Percentiles rank a stretch among this genome's conserved stretches.
Evolutionary conservation across 2,329 filamentous ascomycete genomes (phyloP).

Genomic region (Xylariaceae sp.): DNA sequence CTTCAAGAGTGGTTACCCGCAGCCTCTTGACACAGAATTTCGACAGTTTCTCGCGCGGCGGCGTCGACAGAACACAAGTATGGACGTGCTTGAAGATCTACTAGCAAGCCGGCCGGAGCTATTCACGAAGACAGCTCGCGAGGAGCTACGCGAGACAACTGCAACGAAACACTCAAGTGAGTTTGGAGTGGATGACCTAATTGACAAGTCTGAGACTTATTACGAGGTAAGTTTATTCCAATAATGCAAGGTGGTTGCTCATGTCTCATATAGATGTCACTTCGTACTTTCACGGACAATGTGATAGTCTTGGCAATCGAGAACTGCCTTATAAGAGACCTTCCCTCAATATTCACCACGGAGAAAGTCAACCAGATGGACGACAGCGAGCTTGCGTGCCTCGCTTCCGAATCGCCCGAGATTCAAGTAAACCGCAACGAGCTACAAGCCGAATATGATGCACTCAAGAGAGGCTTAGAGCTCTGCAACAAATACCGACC

Average conservation of each 20-base stretch:
- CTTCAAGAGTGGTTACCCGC: conserved; percentile 39
- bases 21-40: conserved; percentile 41
- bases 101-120: conserved; percentile 27
- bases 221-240: conserved; percentile 42
- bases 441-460: conserved; percentile 20
- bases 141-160: conserved; percentile 10
- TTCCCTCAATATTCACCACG: conserved; percentile 39
- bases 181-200: conserved; percentile 43
- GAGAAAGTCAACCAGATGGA: conserved; percentile 37
- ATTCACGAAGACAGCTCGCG: conserved; percentile 28
- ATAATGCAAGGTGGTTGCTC: not conserved
- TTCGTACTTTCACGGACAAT: conserved; percentile 41
- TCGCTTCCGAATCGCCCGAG: conserved; percentile 34
- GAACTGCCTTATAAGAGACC: conserved; percentile 40
- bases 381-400: conserved; percentile 25
- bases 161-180: conserved; percentile 19
- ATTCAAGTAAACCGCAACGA: conserved; percentile 26
- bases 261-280: conserved; percentile 27
- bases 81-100: conserved; percentile 20
- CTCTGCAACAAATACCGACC: conserved; percentile 23
- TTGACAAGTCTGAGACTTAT: conserved; percentile 49
- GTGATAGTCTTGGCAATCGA: conserved; percentile 41
- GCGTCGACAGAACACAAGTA: conserved; percentile 14
- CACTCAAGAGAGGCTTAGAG: conserved; percentile 25
- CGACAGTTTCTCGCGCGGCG: conserved; percentile 15